A percentile compares a stretch with the other conserved stretches of the same genome.
Evolutionary conservation across 495 filamentous ascomycete genomes (phyloP).

Genomic region (Penicillium cosmopolitanum): DNA sequence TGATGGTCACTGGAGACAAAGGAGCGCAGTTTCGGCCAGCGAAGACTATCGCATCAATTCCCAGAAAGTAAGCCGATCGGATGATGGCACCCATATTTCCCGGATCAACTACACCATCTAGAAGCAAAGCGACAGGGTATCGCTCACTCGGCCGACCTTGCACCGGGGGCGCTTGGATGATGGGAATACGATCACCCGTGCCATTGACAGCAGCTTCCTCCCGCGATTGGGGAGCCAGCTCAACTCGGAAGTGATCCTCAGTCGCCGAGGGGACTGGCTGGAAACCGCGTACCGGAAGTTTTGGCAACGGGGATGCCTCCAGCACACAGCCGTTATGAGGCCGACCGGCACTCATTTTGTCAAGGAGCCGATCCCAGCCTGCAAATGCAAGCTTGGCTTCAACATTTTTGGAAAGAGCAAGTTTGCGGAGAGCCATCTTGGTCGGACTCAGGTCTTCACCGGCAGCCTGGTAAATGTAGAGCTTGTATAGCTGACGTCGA

Average conservation of each 20-base stretch:
- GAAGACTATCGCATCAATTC: conserved; percentile 74
- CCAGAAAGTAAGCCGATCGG: conserved; percentile 82
- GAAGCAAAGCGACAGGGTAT: conserved; percentile 76
- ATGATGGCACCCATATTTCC: conserved; percentile 91
- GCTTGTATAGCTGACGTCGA: conserved; percentile 75
- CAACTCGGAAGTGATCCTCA: conserved; percentile 55
- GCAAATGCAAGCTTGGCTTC: conserved; percentile 54
- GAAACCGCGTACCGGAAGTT: conserved; percentile 67
- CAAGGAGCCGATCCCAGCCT: conserved; percentile 66
- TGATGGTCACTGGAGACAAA: conserved; percentile 75
- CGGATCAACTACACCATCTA: conserved; percentile 85
- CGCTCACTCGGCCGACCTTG: conserved; percentile 37
- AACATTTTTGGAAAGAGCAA: conserved; percentile 62
- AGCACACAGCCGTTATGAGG: conserved; percentile 91
- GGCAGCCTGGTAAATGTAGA: conserved; percentile 68
- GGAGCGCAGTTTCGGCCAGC: conserved; percentile 69
- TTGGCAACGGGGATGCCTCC: conserved; percentile 82
- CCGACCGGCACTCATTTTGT: conserved; percentile 80
- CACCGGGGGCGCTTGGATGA: conserved; percentile 30
- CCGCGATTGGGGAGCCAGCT: conserved; percentile 66
- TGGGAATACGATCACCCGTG: conserved; percentile 40
- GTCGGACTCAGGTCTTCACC: conserved; percentile 44
- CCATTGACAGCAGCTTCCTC: conserved; percentile 78
- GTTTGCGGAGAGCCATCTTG: conserved; percentile 54
- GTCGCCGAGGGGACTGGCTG: conserved; percentile 44